A percentile compares a stretch with the other conserved stretches of the same genome.
These are phyloP conservation scores for Daedaleopsis sinensis DNA, from an alignment of 768 basidiomycete species.

Conservation along the genomic window DNA sequence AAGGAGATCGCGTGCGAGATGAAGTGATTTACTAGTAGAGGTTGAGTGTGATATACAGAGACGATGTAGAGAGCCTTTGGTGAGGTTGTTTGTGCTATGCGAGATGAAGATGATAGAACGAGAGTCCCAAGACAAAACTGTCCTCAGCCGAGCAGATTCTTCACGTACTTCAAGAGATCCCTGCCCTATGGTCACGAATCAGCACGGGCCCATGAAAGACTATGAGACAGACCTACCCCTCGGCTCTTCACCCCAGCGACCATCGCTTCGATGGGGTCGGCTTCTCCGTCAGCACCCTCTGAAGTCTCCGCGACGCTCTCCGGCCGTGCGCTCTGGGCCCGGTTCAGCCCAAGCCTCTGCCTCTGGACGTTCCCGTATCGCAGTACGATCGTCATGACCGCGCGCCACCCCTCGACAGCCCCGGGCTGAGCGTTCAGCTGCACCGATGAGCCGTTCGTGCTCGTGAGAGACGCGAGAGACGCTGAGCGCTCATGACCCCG, in stretches of 20 bases:
- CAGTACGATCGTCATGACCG: slow-evolving; percentile 68
- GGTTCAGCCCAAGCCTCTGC: slow-evolving; percentile 39
- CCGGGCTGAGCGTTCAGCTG: slow-evolving; percentile 34
- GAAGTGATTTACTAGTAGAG: not conserved
- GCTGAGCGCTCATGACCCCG: slow-evolving; percentile 28
- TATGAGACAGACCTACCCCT: slow-evolving; percentile 56
- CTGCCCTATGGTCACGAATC: slow-evolving; percentile 50
- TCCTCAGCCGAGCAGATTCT: slow-evolving; percentile 58
- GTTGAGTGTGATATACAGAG: not conserved
- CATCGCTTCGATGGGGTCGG: slow-evolving; percentile 53
- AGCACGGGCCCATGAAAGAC: not conserved
- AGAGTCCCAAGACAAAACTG: not conserved
- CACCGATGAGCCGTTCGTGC: slow-evolving; percentile 34
- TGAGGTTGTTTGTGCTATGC: not conserved
- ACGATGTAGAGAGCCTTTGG: not conserved
- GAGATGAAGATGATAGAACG: not conserved
- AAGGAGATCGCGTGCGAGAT: not conserved
- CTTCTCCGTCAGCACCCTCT: slow-evolving; percentile 25
- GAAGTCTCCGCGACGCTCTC: slow-evolving; percentile 8
- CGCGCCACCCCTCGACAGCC: slow-evolving; percentile 77
- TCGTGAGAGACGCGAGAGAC: slow-evolving; percentile 24
- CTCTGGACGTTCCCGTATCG: slow-evolving; percentile 68
- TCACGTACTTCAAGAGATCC: slow-evolving; percentile 75
- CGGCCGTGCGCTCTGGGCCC: slow-evolving; percentile 33
- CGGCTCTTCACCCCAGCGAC: slow-evolving; percentile 73